Evolutionary conservation across 2,329 filamentous ascomycete genomes (phyloP), one percentile per base, ranked within the genome.

Genomic region (Tolypocladium album): DNA sequence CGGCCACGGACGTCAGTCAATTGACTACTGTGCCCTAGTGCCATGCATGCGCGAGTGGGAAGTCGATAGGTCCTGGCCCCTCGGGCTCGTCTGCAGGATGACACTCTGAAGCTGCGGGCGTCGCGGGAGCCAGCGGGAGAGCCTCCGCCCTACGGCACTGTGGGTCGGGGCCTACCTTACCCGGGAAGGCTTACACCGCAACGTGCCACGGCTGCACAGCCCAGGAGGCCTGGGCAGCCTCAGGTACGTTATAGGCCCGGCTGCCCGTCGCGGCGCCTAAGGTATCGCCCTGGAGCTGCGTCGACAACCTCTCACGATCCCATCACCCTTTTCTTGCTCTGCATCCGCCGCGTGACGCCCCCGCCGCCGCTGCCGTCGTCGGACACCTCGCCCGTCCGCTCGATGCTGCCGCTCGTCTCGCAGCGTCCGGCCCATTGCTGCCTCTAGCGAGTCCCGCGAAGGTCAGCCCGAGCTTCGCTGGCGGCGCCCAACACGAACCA

Each of bases 191-290:
- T 42, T n/a, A 57, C 56, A 57, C 56, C 31, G 56, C 56, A 50
- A 58, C 56, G 56, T 57, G 56, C 56, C 56, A 57, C 56, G 20
- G 55, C 38, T 38, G 55, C 55, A 45, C 55, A 45, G 55, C 55
- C 55, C 55, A 31, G 24, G 4, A 13, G 34, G 27, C 27, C 27
- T 31, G 27, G 43, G 43, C 40, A 2, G 20, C 13, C 39, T 40
- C 13, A 20, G 17, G 17, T 20, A 5, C 27, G 27, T 13, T n/a
- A 43, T 22, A 20, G 40, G 20, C 36, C 36, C 12, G 7, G 43
- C 22, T 31, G 24, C 47, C 47, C 9, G 22, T 42, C 34, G 5
- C 53, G 53, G n/a, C 34, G 53, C 53, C 24, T 27, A 15, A 36
- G 34, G 34, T 11, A 2, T 50, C 45, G 8, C 17, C 45, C 27